A percentile compares a stretch with the other conserved stretches of the same genome.
phyloP scores from a whole-genome alignment of 495 filamentous ascomycete genomes.

The Chaetomium fimeti region DNA sequence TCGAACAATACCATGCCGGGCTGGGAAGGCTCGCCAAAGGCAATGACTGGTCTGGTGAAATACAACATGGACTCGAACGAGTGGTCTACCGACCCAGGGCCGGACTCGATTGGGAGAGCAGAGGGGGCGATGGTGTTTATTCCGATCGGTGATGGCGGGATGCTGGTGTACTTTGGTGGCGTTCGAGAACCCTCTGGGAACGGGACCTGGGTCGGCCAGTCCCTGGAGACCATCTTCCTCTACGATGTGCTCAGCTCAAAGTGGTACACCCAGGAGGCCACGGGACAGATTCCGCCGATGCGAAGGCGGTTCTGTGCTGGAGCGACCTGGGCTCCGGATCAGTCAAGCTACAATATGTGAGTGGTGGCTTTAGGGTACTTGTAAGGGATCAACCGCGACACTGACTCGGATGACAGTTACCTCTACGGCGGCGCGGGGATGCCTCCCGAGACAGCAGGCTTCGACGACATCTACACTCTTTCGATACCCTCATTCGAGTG shows the following conservation, averaged over 20 bases:
- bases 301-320: conserved; percentile 57
- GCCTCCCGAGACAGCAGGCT: conserved; percentile 42
- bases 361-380: conserved; percentile 18
- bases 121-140: conserved; percentile 51
- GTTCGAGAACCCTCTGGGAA: conserved; percentile 38
- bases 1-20: conserved; percentile 44
- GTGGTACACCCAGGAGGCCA: conserved; percentile 56
- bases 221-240: conserved; percentile 47
- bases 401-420: conserved; percentile 39
- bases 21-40: conserved; percentile 44
- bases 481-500: conserved; percentile 57
- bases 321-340: conserved; percentile 52
- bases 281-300: conserved; percentile 45
- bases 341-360: conserved; percentile 57
- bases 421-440: conserved; percentile 52
- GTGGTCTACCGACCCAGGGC: conserved; percentile 46
- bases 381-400: no score
- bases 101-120: conserved; percentile 44
- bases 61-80: conserved; percentile 46
- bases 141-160: conserved; percentile 52
- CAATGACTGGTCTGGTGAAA: conserved; percentile 42
- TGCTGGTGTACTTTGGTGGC: conserved; percentile 56
- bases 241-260: conserved; percentile 52
- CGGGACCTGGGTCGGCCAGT: conserved; percentile 31
- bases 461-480: conserved; percentile 59